These are phyloP conservation scores for Spergularia azorica DNA, from an alignment of 179 eudicot species.

Conservation along the genomic window DNA sequence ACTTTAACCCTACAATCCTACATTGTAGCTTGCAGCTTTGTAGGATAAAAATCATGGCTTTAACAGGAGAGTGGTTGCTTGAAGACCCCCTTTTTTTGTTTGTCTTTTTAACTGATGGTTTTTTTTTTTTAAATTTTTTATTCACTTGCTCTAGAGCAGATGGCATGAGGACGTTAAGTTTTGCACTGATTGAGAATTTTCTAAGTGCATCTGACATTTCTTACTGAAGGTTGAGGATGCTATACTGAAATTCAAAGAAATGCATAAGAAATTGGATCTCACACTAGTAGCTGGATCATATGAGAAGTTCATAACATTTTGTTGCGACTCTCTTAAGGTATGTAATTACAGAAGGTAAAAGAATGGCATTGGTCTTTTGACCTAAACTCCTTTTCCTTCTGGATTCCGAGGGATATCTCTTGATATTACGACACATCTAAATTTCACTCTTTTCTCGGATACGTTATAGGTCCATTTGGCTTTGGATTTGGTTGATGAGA, in stretches of 20 bases:
- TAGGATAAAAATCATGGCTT: neutral
- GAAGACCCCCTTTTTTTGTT: conserved; percentile 1
- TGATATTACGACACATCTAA: neutral
- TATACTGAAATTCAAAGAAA: conserved; percentile 47
- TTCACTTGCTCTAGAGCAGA: neutral
- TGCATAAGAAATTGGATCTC: conserved; percentile 69
- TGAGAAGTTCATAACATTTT: conserved; percentile 64
- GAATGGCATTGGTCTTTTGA: conserved; percentile 5
- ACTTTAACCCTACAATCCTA: neutral
- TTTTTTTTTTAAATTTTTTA: neutral
- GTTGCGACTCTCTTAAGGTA: conserved; percentile 67
- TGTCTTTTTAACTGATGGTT: neutral
- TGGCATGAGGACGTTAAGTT: neutral
- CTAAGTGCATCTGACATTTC: conserved; percentile 26
- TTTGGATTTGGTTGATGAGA: conserved; percentile 69
- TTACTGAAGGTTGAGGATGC: conserved; percentile 66
- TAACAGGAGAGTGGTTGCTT: conserved; percentile 4
- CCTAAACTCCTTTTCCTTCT: neutral
- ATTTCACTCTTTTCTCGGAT: neutral
- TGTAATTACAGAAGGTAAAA: conserved; percentile 2
- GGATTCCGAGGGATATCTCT: conserved; percentile 7
- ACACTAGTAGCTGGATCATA: conserved; percentile 55
- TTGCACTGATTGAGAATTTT: conserved; percentile 12
- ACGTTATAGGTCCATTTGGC: conserved; percentile 65
- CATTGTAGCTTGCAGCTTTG: conserved; percentile 5